Evolutionary conservation across 2,329 filamentous ascomycete species (phyloP).

Genomic region (Ampelomyces quisqualis): DNA sequence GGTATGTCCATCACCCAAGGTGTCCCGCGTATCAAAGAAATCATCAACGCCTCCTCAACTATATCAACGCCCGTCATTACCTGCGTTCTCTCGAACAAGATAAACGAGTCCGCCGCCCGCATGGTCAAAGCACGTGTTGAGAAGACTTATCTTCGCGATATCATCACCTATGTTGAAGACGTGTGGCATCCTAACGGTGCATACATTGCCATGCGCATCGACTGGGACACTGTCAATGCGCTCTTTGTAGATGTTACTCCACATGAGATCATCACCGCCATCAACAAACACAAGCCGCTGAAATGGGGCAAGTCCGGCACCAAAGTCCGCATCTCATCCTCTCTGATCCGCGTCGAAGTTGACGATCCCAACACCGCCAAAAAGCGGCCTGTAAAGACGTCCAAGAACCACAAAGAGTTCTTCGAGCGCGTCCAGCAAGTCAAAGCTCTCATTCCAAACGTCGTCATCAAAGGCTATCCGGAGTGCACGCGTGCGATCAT

Average conservation of each 20-base stretch:
- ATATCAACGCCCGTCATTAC: conserved; percentile 95
- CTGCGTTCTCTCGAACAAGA: conserved; percentile 76
- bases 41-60: conserved; percentile 93
- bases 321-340: conserved; percentile 41
- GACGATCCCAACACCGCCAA: conserved; percentile 47
- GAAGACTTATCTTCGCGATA: conserved; percentile 86
- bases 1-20: conserved; percentile 99
- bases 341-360: conserved; percentile 72
- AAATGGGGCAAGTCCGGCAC: conserved; percentile 70
- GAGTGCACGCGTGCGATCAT: conserved; percentile 86
- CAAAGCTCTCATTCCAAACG: conserved; percentile 74
- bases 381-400: conserved; percentile 32
- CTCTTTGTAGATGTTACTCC: conserved; percentile 79
- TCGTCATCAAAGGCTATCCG: conserved; percentile 88
- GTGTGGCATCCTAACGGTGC: conserved; percentile 78
- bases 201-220: conserved; percentile 78
- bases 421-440: conserved; percentile 81
- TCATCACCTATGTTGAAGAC: conserved; percentile 79
- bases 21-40: conserved; percentile 99
- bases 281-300: conserved; percentile 78
- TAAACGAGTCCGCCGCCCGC: conserved; percentile 75
- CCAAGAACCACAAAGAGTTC: conserved; percentile 58
- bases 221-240: conserved; percentile 73
- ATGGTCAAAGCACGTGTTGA: conserved; percentile 93
- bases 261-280: conserved; percentile 71